Evolutionary conservation across 2,329 filamentous ascomycete genomes (phyloP).

Genomic region (Simplicillium sp.): DNA sequence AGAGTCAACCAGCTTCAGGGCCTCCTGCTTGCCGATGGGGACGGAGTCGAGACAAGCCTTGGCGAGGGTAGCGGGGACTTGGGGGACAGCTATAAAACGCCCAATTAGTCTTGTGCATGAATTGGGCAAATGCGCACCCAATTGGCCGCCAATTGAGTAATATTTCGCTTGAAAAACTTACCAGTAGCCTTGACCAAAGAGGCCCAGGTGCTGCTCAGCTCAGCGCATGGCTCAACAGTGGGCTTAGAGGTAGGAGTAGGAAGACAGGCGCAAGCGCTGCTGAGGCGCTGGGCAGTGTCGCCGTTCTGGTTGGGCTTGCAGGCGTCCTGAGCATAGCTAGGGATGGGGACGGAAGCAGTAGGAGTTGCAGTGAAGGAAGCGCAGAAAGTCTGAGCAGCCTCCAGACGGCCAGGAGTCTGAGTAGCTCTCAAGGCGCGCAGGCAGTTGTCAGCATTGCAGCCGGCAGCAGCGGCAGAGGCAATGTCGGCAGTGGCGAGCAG

Average conservation of each 20-base stretch:
- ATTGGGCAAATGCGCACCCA: neutral
- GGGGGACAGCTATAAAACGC: neutral
- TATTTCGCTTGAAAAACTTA: neutral
- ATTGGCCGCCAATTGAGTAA: neutral
- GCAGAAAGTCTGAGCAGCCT: conserved; percentile 22
- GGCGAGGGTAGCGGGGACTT: conserved; percentile 25
- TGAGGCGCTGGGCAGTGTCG: conserved; percentile 9
- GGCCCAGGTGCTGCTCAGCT: conserved; percentile 8
- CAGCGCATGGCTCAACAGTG: conserved; percentile 6
- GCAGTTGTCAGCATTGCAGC: conserved; percentile 26
- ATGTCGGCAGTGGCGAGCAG: conserved; percentile 3
- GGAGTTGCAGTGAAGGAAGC: conserved; percentile 12
- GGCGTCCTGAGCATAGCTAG: conserved; percentile 11
- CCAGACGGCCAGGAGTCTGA: conserved; percentile 19
- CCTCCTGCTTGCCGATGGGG: conserved; percentile 26
- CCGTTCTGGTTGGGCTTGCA: conserved; percentile 12
- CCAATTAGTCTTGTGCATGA: neutral
- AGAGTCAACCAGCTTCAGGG: conserved; percentile 26
- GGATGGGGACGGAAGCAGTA: conserved; percentile 8
- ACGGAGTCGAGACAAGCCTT: conserved; percentile 31
- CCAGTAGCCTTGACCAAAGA: conserved; percentile 4
- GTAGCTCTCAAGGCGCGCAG: conserved; percentile 24
- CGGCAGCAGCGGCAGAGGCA: conserved; percentile 7
- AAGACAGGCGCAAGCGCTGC: conserved; percentile 15
- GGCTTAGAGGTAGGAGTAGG: conserved; percentile 7